Base-by-base conservation (phyloP, 257 asterid species). In the Solanum pimpinellifolium region DNA sequence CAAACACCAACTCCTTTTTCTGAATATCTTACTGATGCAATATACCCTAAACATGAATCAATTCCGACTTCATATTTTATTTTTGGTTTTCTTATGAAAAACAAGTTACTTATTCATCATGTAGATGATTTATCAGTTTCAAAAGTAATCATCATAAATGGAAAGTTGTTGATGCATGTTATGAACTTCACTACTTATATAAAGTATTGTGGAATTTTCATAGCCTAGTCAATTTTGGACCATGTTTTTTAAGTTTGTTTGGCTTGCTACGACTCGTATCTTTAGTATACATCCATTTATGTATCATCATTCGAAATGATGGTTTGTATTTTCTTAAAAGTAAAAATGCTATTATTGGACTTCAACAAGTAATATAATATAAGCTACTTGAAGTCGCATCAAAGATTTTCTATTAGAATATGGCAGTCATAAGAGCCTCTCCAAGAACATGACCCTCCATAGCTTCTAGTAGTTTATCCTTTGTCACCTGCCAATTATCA, bases 381-480 rank as follows among this genome's bases (percentile, higher is more conserved):
- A 35, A 35, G 37, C 37, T 35, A 35, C 37, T 35, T 35, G 6
- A 35, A 35, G 6, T 15, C 6, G 62, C 62, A 52, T 52, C 12
- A 76, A 15, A 49, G 60, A 16, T 69, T 86, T 31, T 31, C 33
- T 46, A 95, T 35, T 35, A 35, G 76, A 81, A 88, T 1, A 20
- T 87, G 39, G 92, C 96, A 11, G 93, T 89, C 77, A 94, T 86
- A 83, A 91, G 92, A 4, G 98, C 98, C 88, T 94, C 98, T 73
- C 96, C 98, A 3, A 97, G 88, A 11, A 93, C 93, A 88, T 94
- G 98, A 35, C 97, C 98, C 87, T 92, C 94, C 23, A 93, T 85
- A 9, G 96, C 95, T n/a, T 95, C 99, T 90, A 93, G 21, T 62
- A 93, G 52, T 84, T 95, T 95, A 2, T 95, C 99, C 89, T 89